Evolutionary conservation across 1,284 basidiomycete species (phyloP), one percentile per base, ranked within the genome.

Genomic region (Cronartium ribicola): DNA sequence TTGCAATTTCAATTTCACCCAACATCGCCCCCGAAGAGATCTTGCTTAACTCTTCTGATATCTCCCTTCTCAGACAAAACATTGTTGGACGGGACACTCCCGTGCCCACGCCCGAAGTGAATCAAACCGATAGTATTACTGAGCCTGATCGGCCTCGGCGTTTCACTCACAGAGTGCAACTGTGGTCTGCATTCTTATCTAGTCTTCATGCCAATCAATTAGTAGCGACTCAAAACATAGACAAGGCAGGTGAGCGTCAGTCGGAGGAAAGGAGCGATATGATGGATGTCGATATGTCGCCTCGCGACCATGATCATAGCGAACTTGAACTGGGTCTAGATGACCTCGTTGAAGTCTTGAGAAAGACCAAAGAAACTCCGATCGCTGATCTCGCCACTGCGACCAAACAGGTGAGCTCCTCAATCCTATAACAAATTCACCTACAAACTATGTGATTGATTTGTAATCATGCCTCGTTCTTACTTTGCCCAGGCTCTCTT

Each of bases 301-400:
- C 14, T 55, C 51, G 51, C 29, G 3, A 55, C n/a, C 17, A 61
- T 39, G 43, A 63, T 44, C 44, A 70, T 51, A 29, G 43, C 20
- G 13, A 71, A 48, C 60, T 71, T 46, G 60, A 71, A 39, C 29
- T 71, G 3, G 68, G 68, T 7, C 36, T 71, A 4, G 59, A 71
- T 36, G 29, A 59, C n/a, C 11, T 71, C 3, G 13, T 64, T 37
- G 68, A 71, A 51, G 17, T 46, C 37, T 61, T 71, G 14, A 61
- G 60, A 20, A 63, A 48, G 3, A 17, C 44, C 5, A 64, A 64
- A 51, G 22, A 63, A 5, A 63, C 36, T 10, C 46, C 68, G 29
- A 64, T 64, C 20, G 36, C 22, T n/a, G 60, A 64, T 40, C 43
- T 71, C 5, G 59, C 60, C 22, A 39, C 20, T 37, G 40, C 43